These are phyloP conservation scores for Agastache rugosa DNA, from an alignment of 257 asterid species.

Conservation along the genomic window DNA sequence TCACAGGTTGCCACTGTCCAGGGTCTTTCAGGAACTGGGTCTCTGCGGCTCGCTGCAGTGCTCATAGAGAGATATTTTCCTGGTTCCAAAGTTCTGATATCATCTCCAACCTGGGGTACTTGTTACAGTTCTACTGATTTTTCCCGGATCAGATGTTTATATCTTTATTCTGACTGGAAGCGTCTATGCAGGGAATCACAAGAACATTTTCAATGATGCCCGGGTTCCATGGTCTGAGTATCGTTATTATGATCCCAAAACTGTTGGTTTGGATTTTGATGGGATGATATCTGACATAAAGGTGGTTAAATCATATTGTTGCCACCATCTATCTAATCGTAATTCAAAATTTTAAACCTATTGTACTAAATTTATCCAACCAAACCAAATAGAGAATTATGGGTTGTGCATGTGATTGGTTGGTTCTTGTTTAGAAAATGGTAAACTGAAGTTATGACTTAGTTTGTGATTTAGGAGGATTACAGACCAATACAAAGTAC, in stretches of 20 bases:
- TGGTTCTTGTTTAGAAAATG: not conserved
- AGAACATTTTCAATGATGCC: slow-evolving; percentile 92
- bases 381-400: not conserved
- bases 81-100: slow-evolving; percentile 83
- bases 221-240: slow-evolving; percentile 96
- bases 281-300: slow-evolving; percentile 98
- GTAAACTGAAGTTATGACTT: not conserved
- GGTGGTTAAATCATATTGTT: slow-evolving; percentile 49
- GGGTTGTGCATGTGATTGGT: not conserved
- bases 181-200: slow-evolving; percentile 83
- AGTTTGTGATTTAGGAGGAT: not conserved
- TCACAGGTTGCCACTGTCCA: slow-evolving; percentile 92
- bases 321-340: slow-evolving; percentile 23
- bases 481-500: not conserved
- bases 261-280: slow-evolving; percentile 93
- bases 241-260: slow-evolving; percentile 87
- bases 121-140: slow-evolving; percentile 21
- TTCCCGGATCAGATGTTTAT: slow-evolving; percentile 33
- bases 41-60: slow-evolving; percentile 95
- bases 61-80: slow-evolving; percentile 86
- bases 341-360: not conserved
- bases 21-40: slow-evolving; percentile 99
- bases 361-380: not conserved
- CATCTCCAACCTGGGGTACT: slow-evolving; percentile 98
- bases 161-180: slow-evolving; percentile 28